Base-by-base conservation (phyloP, 2,329 filamentous ascomycete species). In the Colletotrichum phormii region DNA sequence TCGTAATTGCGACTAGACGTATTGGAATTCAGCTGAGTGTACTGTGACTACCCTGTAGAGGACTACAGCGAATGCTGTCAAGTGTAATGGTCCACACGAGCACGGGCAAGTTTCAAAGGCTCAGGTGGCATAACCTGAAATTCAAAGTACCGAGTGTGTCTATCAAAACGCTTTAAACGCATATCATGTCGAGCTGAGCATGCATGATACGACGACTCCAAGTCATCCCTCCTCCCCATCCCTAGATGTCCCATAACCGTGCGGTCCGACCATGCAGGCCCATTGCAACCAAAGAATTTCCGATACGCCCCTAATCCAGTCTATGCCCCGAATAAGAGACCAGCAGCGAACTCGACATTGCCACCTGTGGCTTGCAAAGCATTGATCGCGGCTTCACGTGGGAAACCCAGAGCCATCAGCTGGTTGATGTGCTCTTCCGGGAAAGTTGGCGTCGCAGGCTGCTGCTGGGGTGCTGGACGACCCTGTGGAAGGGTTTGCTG, bases 291-390 rank as follows among this genome's bases (percentile, higher is more conserved):
- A 18, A 42, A 49, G 33, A 53, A 49, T 49, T 33, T 18, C 31
- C 31, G 31, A 35, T 65, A 51, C 54, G 54, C 59, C 26, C 24
- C 18, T 7, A 49, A 26, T 37, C 26, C 37, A 7, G 24, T n/a
- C 64, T 61, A 87, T 60, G 84, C 83, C 72, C 88, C 85, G 77
- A 91, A 94, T 64, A 98, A 88, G 74, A 98, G 87, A 61, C 93
- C 92, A 59, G 95, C 95, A n/a, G 96, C 96, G 75, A 92, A 90
- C 74, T 98, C 94, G 8, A 98, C 90, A 78, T 98, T 94, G 24
- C 97, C 96, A 24, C 91, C 91, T 18, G 94, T 94, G 35, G 94
- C 94, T 78, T 95, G 90, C 64, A 99, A 85, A 2, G 95, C 95
- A 72, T 93, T 91, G 64, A 97, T 88, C 0, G 95, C 96, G 76